Base-by-base conservation (phyloP, 2,329 filamentous ascomycete species). In the Aspergillus melleus region DNA sequence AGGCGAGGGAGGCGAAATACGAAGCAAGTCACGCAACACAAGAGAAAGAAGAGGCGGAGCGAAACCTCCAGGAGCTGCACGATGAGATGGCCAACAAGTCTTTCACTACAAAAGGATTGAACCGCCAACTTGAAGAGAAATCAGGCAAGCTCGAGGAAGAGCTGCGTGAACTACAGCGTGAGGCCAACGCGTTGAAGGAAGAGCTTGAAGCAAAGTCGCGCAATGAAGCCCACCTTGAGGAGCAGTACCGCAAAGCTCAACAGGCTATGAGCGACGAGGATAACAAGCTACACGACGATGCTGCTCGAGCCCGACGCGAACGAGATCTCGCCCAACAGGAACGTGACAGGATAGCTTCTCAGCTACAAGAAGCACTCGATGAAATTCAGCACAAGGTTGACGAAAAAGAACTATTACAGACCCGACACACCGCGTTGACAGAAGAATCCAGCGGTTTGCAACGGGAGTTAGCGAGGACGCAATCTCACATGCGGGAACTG, bases 51-150 rank as follows among this genome's bases (percentile, higher is more conserved):
- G 75, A 76, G 44, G 80, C 80, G 9, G 81, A 84, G 60, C 80
- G 84, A 62, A 81, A 87, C 58, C 77, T 88, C 2, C 81, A 84
- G 53, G 81, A 84, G 58, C 80, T 92, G 24, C 89, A 90, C 62
- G 88, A 91, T 56, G 90, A 92, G 68, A 86, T 92, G 83, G 84
- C 89, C 22, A 88, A 93, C 75, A 92, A 92, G 67, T 93, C 90
- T 0, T 83, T 92, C 42, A 86, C 86, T 55, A 90, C 89, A 12
- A 92, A 90, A 70, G 89, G 88, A 2, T 80, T 91, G 9, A 90
- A 86, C 55, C 85, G 89, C 32, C 90, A 93, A 74, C 83, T 91
- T 19, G 89, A 93, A 68, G 89, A 91, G 65, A 91, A 87, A 73
- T 78, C 86, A 9, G 77, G 80, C 54, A 86, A 86, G 32, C 77